Base-by-base conservation (phyloP, 148 eudicot genomes). In the Amaranthus palmeri region DNA sequence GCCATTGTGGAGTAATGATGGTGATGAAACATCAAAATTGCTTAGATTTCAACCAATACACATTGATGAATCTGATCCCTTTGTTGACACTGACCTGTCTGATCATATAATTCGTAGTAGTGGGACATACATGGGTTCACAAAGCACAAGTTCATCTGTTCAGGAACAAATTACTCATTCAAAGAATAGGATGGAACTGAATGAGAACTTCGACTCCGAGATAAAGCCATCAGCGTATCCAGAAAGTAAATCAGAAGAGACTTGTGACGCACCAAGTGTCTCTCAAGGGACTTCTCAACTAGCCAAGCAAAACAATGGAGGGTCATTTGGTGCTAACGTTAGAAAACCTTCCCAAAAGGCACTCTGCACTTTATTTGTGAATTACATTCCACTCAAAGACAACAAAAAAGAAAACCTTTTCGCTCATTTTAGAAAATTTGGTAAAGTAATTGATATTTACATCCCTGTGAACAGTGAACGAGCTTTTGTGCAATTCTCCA, bases 401-500 rank as follows among this genome's bases (percentile, higher is more conserved):
- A 91, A 91, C 84, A 91, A 78, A 76, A 85, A 72, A 76, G 96
- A 91, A 74, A 79, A 91, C 52, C 97, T 93, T 79, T 81, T 88
- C 53, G 83, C 84, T 41, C 98, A 93, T 88, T 93, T 93, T 80
- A 79, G 67, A 74, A 93, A 88, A 85, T 93, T 93, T 76, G 98
- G 98, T 44, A 88, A 93, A 81, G 92, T 93, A 44, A 78, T 89
- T 78, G 88, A 91, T 72, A 85, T 93, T 64, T 84, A 86, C 73
- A 93, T 89, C 71, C 97, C 98, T 48, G 67, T 79, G 10, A 78
- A 85, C 69, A 83, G 81, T 75, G 96, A 91, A 75, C 85, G 86
- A 80, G 97, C 98, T 65, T 93, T 93, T 93, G 96, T 93, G 82
- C 98, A 93, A 74, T 93, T 91, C 67, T 93, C 90, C 49, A 89